These are phyloP conservation scores for Knufia petricola DNA, from an alignment of 2,329 filamentous ascomycete species.

Conservation along the genomic window DNA sequence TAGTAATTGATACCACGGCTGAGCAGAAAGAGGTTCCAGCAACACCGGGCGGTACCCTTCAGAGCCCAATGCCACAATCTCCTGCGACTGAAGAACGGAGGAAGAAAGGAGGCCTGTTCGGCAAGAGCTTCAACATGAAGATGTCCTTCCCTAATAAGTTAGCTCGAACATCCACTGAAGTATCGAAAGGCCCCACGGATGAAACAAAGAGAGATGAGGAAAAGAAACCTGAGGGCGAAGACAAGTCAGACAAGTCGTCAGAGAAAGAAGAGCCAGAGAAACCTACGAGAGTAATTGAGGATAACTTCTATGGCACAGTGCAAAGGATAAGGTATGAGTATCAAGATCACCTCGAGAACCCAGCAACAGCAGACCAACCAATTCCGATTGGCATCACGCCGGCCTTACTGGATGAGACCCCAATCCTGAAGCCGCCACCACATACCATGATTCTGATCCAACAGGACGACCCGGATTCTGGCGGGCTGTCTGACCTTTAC, in stretches of 20 bases:
- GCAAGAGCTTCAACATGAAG: conserved; percentile 64
- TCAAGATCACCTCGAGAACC: conserved; percentile 30
- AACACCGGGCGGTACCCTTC: conserved; percentile 34
- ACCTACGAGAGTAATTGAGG: conserved; percentile 34
- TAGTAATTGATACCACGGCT: conserved; percentile 33
- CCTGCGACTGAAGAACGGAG: conserved; percentile 51
- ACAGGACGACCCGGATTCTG: conserved; percentile 53
- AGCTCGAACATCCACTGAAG: conserved; percentile 54
- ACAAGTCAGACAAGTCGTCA: conserved; percentile 49
- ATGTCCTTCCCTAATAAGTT: conserved; percentile 70
- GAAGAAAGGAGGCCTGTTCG: conserved; percentile 59
- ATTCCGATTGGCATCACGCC: conserved; percentile 34
- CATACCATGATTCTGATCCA: conserved; percentile 55
- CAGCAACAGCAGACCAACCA: conserved; percentile 29
- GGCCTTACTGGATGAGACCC: conserved; percentile 37
- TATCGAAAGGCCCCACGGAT: conserved; percentile 52
- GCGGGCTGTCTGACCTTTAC: conserved; percentile 72
- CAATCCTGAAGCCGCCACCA: conserved; percentile 34
- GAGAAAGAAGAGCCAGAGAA: conserved; percentile 40
- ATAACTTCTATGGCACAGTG: conserved; percentile 38
- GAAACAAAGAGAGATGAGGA: conserved; percentile 63
- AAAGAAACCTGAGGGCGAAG: conserved; percentile 46
- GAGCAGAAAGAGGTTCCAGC: conserved; percentile 39
- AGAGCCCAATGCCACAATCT: conserved; percentile 40
- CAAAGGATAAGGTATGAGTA: conserved; percentile 39